Conservation (phyloP, 179 eudicot species). For the Pouteria campechiana region DNA sequence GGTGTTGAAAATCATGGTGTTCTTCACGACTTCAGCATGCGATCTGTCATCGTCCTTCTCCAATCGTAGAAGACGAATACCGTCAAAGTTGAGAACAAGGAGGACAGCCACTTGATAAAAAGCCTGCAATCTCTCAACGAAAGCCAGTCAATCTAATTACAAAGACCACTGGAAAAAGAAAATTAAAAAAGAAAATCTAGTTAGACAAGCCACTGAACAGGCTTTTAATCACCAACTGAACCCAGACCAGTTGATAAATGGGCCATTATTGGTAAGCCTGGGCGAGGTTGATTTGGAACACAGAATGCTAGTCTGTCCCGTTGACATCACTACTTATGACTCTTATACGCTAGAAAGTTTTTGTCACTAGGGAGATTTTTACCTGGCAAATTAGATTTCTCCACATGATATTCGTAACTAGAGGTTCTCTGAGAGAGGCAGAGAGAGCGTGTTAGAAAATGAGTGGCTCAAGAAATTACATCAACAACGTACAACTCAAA, state of each 20-base stretch:
- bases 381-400: conserved; percentile 89
- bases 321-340: too few species aligned
- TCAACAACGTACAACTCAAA: too few species aligned
- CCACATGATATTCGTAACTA: conserved; percentile 98
- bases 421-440: conserved; percentile 65
- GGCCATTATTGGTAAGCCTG: too few species aligned
- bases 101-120: conserved; percentile 71
- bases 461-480: background rate
- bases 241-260: too few species aligned
- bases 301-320: too few species aligned
- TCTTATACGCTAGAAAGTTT: too few species aligned
- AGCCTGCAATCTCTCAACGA: conserved; percentile 36
- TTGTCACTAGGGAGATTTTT: too few species aligned
- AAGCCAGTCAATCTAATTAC: background rate
- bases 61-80: conserved; percentile 31
- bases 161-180: background rate
- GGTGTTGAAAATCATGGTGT: conserved; percentile 70
- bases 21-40: conserved; percentile 47
- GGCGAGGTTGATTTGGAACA: too few species aligned
- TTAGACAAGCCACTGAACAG: background rate
- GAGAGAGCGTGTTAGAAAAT: background rate
- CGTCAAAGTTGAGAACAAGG: conserved; percentile 53
- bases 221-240: too few species aligned
- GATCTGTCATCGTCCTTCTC: conserved; percentile 19
- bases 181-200: background rate